phyloP scores from a whole-genome alignment of 257 asterid genomes.

The Coffea canephora region DNA sequence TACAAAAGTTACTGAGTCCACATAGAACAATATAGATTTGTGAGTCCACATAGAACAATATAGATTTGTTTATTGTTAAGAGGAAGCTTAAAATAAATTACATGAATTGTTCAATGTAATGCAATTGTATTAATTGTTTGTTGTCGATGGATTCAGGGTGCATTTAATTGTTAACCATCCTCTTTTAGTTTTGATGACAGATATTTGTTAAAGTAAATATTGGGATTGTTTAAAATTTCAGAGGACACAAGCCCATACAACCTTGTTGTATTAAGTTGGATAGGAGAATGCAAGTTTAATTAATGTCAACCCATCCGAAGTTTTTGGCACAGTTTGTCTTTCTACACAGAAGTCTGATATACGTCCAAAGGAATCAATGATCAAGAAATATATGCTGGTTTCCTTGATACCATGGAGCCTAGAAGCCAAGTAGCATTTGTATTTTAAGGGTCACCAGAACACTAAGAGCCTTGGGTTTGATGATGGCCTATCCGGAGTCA shows the following conservation, averaged over 20 bases:
- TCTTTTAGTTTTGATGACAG: neutral
- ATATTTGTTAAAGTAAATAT: neutral
- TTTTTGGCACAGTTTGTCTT: neutral
- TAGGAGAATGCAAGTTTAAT: neutral
- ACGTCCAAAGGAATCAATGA: neutral
- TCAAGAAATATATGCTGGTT: neutral
- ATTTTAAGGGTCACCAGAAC: neutral
- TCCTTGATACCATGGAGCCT: neutral
- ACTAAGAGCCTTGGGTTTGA: neutral
- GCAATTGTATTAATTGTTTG: neutral
- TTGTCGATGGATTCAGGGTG: neutral
- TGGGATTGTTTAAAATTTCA: neutral
- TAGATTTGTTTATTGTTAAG: neutral
- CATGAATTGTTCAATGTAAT: neutral
- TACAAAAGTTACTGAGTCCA: too few relatives aligned
- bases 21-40: neutral
- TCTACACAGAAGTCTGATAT: neutral
- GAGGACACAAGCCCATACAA: neutral
- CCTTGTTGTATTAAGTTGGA: neutral
- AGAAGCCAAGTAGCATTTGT: too few relatives aligned
- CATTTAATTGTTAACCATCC: neutral
- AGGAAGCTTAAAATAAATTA: neutral
- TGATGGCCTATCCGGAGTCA: neutral
- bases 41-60: neutral
- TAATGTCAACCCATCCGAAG: neutral